Evolutionary conservation across 2,329 filamentous ascomycete species (phyloP), one percentile per base, ranked within the genome.

Genomic region (Sclerotinia subarctica): DNA sequence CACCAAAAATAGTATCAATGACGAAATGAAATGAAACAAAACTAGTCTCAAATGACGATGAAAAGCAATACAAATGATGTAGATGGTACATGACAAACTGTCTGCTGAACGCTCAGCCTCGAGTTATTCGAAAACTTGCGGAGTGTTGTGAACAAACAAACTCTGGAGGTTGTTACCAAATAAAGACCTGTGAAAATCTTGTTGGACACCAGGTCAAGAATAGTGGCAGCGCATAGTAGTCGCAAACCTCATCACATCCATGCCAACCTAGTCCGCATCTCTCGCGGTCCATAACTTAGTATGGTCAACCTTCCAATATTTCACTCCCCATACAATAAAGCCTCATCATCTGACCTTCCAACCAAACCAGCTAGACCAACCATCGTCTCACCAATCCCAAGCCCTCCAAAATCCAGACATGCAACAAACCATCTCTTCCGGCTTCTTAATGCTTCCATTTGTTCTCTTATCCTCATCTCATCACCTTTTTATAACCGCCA

Each of bases 301-400:
- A 19, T 21, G 19, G 10, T 35, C 52, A 35, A 35, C 26, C 21
- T 35, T 10, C 11, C 26, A 60, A 49, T 13, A 38, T 24, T 15
- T 26, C n/a, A 42, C 57, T n/a, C 4, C 24, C 13, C 1, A 26
- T 51, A 10, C 10, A 51, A 11, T 24, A 51, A 42, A 42, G 59
- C 29, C 46, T 63, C 54, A 11, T 6, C n/a, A 51, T 42, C 46
- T 51, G 59, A 42, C 32, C n/a, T 52, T 38, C 15, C n/a, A 5
- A 35, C 5, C n/a, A 62, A 26, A 38, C 19, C 15, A 38, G n/a
- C 44, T 32, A n/a, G 17, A n/a, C 15, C 15, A n/a, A 8, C 11
- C 29, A 51, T 26, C 15, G 46, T 63, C 59, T 38, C 59, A 63
- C 59, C 46, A 51, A 21, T 8, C 46, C 46, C 32, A 63, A 63